Conservation (phyloP, 495 filamentous ascomycete species). For the Aspergillus indologenus region DNA sequence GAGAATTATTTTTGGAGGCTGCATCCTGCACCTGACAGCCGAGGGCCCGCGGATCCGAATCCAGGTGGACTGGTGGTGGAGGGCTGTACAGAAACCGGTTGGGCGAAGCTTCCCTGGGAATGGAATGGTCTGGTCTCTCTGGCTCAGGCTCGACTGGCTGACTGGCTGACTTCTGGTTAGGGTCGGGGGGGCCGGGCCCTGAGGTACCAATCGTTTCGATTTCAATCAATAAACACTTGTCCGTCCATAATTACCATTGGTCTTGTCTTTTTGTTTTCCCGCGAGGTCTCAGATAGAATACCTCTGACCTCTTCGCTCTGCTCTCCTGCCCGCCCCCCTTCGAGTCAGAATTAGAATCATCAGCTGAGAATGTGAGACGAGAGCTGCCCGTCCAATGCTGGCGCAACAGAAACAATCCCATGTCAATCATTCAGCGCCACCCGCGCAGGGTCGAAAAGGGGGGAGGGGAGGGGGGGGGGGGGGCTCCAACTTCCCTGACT, state of each 20-base stretch:
- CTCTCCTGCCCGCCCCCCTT: neutral
- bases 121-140: neutral
- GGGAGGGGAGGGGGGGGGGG: neutral
- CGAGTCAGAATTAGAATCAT: neutral
- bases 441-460: neutral
- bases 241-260: neutral
- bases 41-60: conserved; percentile 7
- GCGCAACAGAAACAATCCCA: conserved; percentile 13
- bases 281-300: conserved; percentile 6
- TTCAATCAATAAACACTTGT: neutral
- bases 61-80: too few species aligned
- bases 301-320: neutral
- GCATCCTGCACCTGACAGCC: conserved; percentile 9
- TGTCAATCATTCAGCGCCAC: conserved; percentile 26
- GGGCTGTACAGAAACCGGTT: conserved; percentile 5
- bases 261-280: neutral
- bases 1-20: conserved; percentile 8
- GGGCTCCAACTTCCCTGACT: neutral
- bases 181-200: neutral
- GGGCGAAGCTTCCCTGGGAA: conserved; percentile 11
- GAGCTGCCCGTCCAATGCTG: conserved; percentile 1
- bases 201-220: neutral
- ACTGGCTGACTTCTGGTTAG: neutral
- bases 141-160: neutral
- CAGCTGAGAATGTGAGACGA: conserved; percentile 16